phyloP scores from a whole-genome alignment of 495 filamentous ascomycete genomes.

The Hyphodiscus hymeniophilus region DNA sequence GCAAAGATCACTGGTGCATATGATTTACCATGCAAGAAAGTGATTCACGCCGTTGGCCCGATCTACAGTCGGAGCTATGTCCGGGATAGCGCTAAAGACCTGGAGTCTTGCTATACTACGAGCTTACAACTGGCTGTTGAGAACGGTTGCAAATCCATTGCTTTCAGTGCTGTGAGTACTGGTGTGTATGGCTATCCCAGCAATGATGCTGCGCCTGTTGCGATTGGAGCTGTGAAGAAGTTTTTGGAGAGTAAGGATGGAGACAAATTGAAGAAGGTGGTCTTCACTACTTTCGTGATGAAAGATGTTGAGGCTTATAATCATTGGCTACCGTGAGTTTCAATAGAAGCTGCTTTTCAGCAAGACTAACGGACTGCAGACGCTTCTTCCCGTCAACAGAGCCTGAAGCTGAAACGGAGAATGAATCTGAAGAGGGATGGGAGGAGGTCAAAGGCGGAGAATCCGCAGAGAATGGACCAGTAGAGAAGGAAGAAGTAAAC shows the following conservation, averaged over 20 bases:
- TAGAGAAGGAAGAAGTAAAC: background rate
- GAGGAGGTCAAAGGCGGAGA: constrained; percentile 22
- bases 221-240: constrained; percentile 56
- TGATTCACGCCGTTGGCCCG: constrained; percentile 90
- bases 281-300: constrained; percentile 72
- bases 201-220: constrained; percentile 57
- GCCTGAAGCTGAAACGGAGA: constrained; percentile 13
- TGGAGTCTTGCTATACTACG: constrained; percentile 66
- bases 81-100: constrained; percentile 29
- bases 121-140: constrained; percentile 65
- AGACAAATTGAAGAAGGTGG: constrained; percentile 55
- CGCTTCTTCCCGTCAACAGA: constrained; percentile 18
- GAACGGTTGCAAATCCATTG: constrained; percentile 58
- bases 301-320: constrained; percentile 73
- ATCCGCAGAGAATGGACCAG: constrained; percentile 14
- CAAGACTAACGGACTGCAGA: constrained; percentile 6
- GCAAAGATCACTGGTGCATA: constrained; percentile 82
- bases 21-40: constrained; percentile 60
- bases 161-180: constrained; percentile 78
- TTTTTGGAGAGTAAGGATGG: constrained; percentile 58
- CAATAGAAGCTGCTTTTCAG: background rate
- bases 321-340: constrained; percentile 60
- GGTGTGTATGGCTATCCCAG: constrained; percentile 88
- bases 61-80: constrained; percentile 46
- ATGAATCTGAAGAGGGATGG: constrained; percentile 20